These are phyloP conservation scores for Fusarium transvaalense DNA, from an alignment of 2,329 filamentous ascomycete species.

Conservation along the genomic window DNA sequence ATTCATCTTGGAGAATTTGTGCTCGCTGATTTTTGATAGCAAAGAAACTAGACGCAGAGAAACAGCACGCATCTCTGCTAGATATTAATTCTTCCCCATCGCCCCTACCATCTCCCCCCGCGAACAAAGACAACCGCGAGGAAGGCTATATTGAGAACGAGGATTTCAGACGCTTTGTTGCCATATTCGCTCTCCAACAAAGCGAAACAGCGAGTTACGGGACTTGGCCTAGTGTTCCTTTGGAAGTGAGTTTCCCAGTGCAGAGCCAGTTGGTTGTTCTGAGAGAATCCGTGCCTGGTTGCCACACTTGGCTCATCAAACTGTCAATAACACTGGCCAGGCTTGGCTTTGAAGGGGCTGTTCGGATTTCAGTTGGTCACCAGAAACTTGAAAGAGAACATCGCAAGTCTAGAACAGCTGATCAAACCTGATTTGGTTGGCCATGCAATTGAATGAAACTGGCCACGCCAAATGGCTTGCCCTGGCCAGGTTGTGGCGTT, in stretches of 20 bases:
- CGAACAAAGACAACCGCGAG: conserved; percentile 26
- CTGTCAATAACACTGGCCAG: conserved; percentile 23
- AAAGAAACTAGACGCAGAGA: conserved; percentile 5
- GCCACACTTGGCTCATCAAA: conserved; percentile 24
- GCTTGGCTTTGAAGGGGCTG: conserved; percentile 24
- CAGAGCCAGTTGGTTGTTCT: conserved; percentile 25
- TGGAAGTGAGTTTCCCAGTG: conserved; percentile 21
- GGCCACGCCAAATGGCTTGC: conserved; percentile 25
- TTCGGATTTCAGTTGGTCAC: conserved; percentile 17
- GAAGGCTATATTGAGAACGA: conserved; percentile 23
- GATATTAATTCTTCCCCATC: conserved; percentile 28
- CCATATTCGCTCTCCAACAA: conserved; percentile 24
- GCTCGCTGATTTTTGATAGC: conserved; percentile 13
- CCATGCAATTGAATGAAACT: conserved; percentile 15
- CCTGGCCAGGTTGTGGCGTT: conserved; percentile 32
- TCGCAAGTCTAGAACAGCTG: conserved; percentile 21
- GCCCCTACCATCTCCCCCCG: neutral
- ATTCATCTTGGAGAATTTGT: conserved; percentile 32
- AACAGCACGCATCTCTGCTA: conserved; percentile 20
- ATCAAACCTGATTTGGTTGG: conserved; percentile 15
- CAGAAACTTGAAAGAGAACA: conserved; percentile 19
- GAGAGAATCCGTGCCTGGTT: conserved; percentile 32
- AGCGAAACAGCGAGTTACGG: conserved; percentile 36
- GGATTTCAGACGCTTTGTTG: conserved; percentile 41
- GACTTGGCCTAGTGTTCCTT: conserved; percentile 8